Evolutionary conservation across 179 eudicot genomes (phyloP).

Genomic region (Spergularia azorica): DNA sequence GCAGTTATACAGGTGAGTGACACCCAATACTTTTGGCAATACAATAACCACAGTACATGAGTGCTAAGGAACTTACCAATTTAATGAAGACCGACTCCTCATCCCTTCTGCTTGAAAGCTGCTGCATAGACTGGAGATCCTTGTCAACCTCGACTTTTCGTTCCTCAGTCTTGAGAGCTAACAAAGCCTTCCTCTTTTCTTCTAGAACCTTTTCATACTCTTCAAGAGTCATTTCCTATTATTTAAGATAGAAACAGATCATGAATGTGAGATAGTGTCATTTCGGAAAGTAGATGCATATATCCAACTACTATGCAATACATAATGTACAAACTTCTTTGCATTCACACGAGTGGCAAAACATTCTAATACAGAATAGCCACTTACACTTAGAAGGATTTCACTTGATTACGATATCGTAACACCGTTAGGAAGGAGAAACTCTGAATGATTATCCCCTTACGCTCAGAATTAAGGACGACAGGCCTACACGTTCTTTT

Average conservation of each 20-base stretch:
- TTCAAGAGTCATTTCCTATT: conserved; percentile 45
- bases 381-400: no score
- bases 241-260: neutral
- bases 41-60: neutral
- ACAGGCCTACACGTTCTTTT: no score
- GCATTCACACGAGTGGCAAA: no score
- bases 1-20: neutral
- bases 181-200: conserved; percentile 42
- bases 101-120: conserved; percentile 40
- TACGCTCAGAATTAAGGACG: no score
- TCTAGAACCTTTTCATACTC: conserved; percentile 43
- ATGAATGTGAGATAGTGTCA: no score
- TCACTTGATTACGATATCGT: no score
- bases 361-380: no score
- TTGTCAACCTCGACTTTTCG: conserved; percentile 47
- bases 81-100: conserved; percentile 40
- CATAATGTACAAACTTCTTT: no score
- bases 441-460: no score
- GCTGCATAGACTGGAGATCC: conserved; percentile 42
- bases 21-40: neutral
- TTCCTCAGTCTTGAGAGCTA: conserved; percentile 36
- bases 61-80: conserved; percentile 27
- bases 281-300: no score
- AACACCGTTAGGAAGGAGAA: no score
- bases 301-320: neutral